Percentiles rank a stretch among this genome's conserved stretches.
Conservation (phyloP, 2,329 filamentous ascomycete genomes). For the Sclerotinia nivalis region DNA sequence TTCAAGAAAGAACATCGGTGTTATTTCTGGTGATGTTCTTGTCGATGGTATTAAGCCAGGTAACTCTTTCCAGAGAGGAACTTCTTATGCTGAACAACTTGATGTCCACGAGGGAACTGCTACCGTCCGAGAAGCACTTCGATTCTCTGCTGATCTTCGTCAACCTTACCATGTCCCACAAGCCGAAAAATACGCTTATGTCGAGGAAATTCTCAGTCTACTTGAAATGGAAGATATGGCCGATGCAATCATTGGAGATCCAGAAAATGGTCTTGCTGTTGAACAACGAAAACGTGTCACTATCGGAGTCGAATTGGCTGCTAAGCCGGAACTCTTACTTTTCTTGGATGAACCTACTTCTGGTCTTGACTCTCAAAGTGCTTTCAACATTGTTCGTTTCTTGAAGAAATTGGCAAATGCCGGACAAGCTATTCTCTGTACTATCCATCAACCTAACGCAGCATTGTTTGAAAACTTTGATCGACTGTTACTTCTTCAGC, state of each 20-base stretch:
- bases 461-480: slow-evolving; percentile 71
- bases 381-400: slow-evolving; percentile 62
- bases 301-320: slow-evolving; percentile 60
- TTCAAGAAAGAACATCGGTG: slow-evolving; percentile 63
- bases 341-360: slow-evolving; percentile 62
- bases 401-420: slow-evolving; percentile 58
- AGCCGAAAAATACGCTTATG: slow-evolving; percentile 64
- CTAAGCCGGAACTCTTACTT: slow-evolving; percentile 58
- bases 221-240: slow-evolving; percentile 66
- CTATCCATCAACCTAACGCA: slow-evolving; percentile 71
- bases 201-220: slow-evolving; percentile 64
- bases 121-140: slow-evolving; percentile 65
- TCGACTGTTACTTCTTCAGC: slow-evolving; percentile 61
- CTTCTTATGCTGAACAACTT: slow-evolving; percentile 65
- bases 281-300: slow-evolving; percentile 70
- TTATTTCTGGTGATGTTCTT: slow-evolving; percentile 62
- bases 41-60: slow-evolving; percentile 60
- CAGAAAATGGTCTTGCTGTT: slow-evolving; percentile 60
- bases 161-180: slow-evolving; percentile 59
- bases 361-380: slow-evolving; percentile 58
- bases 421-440: slow-evolving; percentile 69
- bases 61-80: slow-evolving; percentile 63
- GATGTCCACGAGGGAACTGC: slow-evolving; percentile 63
- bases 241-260: slow-evolving; percentile 64
- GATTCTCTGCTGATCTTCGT: slow-evolving; percentile 65